phyloP scores from a whole-genome alignment of 169 alveolate genomes.

The Plasmodium sp. region DNA sequence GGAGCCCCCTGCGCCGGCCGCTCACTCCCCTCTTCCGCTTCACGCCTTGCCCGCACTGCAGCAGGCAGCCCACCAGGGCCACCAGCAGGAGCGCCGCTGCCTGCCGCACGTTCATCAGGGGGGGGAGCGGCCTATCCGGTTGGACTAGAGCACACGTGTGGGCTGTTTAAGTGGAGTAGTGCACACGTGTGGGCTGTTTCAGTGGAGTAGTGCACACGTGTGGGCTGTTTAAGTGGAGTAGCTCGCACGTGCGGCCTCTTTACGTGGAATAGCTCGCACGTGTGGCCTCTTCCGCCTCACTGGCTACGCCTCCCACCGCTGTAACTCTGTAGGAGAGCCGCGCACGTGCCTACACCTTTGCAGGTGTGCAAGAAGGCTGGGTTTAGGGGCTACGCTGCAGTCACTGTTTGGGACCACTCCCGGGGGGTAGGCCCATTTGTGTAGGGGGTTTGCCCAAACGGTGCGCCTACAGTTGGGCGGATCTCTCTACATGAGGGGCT shows the following conservation, averaged over 20 bases:
- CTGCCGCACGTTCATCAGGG: not conserved
- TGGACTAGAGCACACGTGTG: too few species aligned
- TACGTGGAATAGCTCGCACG: too few species aligned
- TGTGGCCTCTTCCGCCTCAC: not conserved
- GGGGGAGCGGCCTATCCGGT: not conserved
- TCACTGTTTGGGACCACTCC: not conserved
- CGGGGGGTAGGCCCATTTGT: not conserved
- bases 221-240: too few species aligned
- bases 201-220: too few species aligned
- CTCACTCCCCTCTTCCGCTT: not conserved
- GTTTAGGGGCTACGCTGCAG: not conserved
- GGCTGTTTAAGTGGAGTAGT: too few species aligned
- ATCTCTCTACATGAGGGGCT: not conserved
- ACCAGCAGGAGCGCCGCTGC: not conserved
- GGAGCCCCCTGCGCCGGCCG: not conserved
- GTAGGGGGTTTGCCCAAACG: not conserved
- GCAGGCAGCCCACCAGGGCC: not conserved
- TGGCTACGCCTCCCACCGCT: not conserved
- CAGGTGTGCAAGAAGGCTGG: too few species aligned
- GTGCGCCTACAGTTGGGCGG: not conserved
- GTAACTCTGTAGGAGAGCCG: not conserved
- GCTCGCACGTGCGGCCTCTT: too few species aligned
- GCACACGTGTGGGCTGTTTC: too few species aligned
- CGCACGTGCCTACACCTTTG: not conserved
- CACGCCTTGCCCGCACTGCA: constrained; percentile 2